A percentile compares a stretch with the other conserved stretches of the same genome.
These are phyloP conservation scores for Hypoxylon sp. DNA, from an alignment of 2,329 filamentous ascomycete species.

Conservation along the genomic window DNA sequence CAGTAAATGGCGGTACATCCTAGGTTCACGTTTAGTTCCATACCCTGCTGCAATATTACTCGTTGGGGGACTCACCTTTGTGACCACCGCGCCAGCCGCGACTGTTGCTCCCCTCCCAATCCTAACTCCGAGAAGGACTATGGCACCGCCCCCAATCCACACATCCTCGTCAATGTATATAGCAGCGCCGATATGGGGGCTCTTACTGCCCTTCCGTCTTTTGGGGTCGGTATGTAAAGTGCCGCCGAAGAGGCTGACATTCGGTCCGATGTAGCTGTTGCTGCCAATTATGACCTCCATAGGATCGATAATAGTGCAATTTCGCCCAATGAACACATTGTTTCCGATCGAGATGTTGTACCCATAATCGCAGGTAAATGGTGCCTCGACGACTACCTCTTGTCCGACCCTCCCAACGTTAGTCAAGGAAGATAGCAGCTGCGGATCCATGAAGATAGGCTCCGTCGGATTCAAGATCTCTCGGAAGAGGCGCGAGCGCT, in stretches of 20 bases:
- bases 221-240: constrained; percentile 79
- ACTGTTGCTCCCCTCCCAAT: constrained; percentile 84
- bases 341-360: constrained; percentile 93
- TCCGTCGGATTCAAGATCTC: constrained; percentile 77
- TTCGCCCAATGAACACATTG: constrained; percentile 83
- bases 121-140: constrained; percentile 81
- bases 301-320: constrained; percentile 90
- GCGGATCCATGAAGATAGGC: constrained; percentile 67
- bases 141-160: constrained; percentile 82
- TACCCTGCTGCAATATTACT: neutral
- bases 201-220: constrained; percentile 78
- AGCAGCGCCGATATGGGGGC: constrained; percentile 75
- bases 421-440: constrained; percentile 63
- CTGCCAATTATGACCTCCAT: constrained; percentile 85
- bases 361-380: constrained; percentile 93
- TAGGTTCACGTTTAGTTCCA: constrained; percentile 49
- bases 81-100: constrained; percentile 87
- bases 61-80: constrained; percentile 66
- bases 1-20: constrained; percentile 76
- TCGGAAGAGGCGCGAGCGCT: constrained; percentile 77
- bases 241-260: constrained; percentile 86
- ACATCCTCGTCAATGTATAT: constrained; percentile 88
- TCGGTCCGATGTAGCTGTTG: constrained; percentile 81
- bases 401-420: constrained; percentile 76
- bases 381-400: constrained; percentile 83